Conservation (phyloP, 306 rosid genomes). For the Glycine tomentella region DNA sequence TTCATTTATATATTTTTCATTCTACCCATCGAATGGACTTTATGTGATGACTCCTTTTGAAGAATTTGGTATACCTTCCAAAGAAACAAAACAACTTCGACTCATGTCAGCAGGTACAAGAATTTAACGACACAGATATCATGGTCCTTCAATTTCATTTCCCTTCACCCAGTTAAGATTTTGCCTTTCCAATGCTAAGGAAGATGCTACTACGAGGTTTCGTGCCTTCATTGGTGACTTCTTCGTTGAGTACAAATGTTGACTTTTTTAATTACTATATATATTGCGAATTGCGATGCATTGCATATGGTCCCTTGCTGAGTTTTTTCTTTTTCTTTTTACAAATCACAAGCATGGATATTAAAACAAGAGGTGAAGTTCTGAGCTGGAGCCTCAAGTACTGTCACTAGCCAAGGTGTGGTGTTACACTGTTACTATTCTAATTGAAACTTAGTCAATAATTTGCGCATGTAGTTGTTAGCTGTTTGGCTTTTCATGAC, state of each 20-base stretch:
- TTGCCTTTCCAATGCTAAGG: slow-evolving; percentile 29
- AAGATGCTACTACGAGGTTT: neutral
- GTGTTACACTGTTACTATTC: neutral
- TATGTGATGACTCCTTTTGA: neutral
- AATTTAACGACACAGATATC: neutral
- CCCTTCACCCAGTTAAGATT: neutral
- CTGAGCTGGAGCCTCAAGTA: neutral
- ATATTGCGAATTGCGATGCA: slow-evolving; percentile 20
- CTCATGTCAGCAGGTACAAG: neutral
- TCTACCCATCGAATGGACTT: too few species aligned
- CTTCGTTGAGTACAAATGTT: neutral
- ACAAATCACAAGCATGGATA: too few species aligned
- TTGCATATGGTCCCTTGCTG: slow-evolving; percentile 15
- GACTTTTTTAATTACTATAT: slow-evolving; percentile 37
- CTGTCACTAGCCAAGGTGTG: neutral
- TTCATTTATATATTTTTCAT: too few species aligned
- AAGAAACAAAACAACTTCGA: neutral
- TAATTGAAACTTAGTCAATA: slow-evolving; percentile 22
- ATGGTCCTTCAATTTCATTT: neutral
- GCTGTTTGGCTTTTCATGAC: neutral
- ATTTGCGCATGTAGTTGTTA: slow-evolving; percentile 37
- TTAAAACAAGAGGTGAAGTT: neutral
- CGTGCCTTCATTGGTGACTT: slow-evolving; percentile 39
- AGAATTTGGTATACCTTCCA: neutral
- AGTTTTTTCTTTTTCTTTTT: too few species aligned